These are phyloP conservation scores for Haematococcus sp. DNA, from an alignment of 139 green algal genomes.

Conservation along the genomic window DNA sequence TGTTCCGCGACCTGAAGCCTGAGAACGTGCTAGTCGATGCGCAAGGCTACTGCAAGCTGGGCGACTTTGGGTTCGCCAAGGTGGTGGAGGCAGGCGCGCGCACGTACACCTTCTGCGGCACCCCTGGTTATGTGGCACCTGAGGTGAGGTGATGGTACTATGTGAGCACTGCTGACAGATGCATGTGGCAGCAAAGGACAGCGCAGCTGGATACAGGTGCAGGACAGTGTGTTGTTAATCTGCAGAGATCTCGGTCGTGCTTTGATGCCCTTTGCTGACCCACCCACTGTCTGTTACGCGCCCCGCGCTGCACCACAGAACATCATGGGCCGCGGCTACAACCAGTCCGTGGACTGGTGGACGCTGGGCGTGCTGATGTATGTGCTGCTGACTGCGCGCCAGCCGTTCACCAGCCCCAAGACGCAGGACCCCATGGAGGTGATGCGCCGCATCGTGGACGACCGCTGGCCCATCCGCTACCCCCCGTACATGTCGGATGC, in stretches of 20 bases:
- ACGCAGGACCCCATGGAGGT: constrained; percentile 77
- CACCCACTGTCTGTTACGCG: background rate
- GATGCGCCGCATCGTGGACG: constrained; percentile 94
- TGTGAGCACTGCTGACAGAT: background rate
- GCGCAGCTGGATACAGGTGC: background rate
- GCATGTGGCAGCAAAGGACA: background rate
- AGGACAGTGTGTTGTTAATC: background rate
- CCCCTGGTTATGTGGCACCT: constrained; percentile 15
- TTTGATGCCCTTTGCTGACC: background rate
- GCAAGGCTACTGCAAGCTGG: constrained; percentile 83
- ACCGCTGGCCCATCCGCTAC: constrained; percentile 81
- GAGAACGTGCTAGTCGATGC: constrained; percentile 63
- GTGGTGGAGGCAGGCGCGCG: constrained; percentile 68
- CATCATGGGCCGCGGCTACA: constrained; percentile 91
- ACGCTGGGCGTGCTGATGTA: constrained; percentile 94
- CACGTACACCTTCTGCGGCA: constrained; percentile 93
- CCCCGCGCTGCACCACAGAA: constrained; percentile 90
- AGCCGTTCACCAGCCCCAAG: constrained; percentile 90
- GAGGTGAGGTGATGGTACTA: background rate
- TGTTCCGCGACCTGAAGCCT: constrained; percentile 57
- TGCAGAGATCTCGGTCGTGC: background rate
- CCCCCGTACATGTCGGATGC: constrained; percentile 73
- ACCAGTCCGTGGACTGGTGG: constrained; percentile 91
- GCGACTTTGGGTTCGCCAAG: constrained; percentile 88
- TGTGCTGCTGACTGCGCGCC: constrained; percentile 92